Conservation (phyloP, 306 rosid species). For the Cicer judaicum region DNA sequence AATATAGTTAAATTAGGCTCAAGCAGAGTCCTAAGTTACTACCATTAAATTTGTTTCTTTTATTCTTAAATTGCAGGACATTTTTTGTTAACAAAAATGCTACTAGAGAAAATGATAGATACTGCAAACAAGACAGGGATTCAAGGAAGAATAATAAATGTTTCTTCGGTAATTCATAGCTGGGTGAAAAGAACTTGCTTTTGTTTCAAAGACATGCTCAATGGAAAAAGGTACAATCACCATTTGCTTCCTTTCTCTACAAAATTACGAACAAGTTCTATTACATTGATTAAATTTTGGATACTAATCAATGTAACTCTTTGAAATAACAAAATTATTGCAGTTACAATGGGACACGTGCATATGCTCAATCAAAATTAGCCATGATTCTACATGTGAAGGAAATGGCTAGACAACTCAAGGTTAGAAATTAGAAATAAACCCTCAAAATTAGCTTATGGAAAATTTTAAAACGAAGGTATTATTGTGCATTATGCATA, state of each 20-base stretch:
- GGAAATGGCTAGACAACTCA: conserved; percentile 79
- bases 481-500: too few relatives aligned
- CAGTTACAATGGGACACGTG: conserved; percentile 88
- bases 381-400: conserved; percentile 81
- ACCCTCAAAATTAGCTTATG: background rate
- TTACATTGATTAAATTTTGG: conserved; percentile 14
- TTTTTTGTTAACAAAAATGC: conserved; percentile 73
- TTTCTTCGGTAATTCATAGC: conserved; percentile 79
- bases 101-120: conserved; percentile 84
- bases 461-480: too few relatives aligned
- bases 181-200: conserved; percentile 81
- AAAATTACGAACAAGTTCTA: background rate
- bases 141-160: conserved; percentile 86
- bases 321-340: conserved; percentile 42
- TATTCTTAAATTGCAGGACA: conserved; percentile 67
- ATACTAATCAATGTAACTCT: conserved; percentile 6
- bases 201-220: conserved; percentile 70
- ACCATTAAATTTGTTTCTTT: background rate
- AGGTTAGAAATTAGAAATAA: conserved; percentile 57
- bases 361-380: conserved; percentile 92
- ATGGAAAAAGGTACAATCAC: conserved; percentile 63
- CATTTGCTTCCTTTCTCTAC: conserved; percentile 13
- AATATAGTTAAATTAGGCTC: background rate
- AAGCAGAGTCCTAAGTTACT: background rate
- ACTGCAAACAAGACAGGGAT: conserved; percentile 83